These are phyloP conservation scores for Leersia perrieri DNA, from an alignment of 176 grass and related monocot genomes.

Conservation along the genomic window DNA sequence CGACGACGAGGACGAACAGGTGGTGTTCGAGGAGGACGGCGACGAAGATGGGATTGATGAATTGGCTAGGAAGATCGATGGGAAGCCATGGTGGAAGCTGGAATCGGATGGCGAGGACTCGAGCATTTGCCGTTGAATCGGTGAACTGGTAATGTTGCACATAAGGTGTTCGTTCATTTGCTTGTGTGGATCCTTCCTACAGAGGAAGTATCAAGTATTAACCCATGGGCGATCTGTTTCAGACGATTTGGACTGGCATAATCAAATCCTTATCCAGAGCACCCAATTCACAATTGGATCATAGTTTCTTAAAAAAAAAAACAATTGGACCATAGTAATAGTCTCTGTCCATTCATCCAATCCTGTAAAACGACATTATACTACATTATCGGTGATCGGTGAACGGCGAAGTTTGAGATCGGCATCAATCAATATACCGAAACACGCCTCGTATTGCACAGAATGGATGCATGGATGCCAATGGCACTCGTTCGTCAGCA, in stretches of 20 bases:
- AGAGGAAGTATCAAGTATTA: not conserved
- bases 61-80: not conserved
- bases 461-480: not conserved
- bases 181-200: not conserved
- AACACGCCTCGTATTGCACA: no score
- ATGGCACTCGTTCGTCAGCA: not conserved
- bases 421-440: no score
- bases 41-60: not conserved
- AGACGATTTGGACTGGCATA: not conserved
- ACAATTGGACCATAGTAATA: no score
- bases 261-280: not conserved
- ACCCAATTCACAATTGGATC: not conserved
- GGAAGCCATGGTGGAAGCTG: slow-evolving; percentile 65
- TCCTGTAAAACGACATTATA: no score
- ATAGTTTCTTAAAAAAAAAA: no score
- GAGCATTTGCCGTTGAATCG: not conserved
- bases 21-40: slow-evolving; percentile 36
- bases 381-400: no score
- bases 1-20: slow-evolving; percentile 23
- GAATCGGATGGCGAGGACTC: slow-evolving; percentile 31
- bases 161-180: not conserved
- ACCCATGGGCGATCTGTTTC: not conserved
- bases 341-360: no score
- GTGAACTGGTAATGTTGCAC: not conserved
- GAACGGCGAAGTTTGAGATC: no score